These are phyloP conservation scores for Myxozyma neotropica DNA, from an alignment of 805 yeast species.

Conservation along the genomic window DNA sequence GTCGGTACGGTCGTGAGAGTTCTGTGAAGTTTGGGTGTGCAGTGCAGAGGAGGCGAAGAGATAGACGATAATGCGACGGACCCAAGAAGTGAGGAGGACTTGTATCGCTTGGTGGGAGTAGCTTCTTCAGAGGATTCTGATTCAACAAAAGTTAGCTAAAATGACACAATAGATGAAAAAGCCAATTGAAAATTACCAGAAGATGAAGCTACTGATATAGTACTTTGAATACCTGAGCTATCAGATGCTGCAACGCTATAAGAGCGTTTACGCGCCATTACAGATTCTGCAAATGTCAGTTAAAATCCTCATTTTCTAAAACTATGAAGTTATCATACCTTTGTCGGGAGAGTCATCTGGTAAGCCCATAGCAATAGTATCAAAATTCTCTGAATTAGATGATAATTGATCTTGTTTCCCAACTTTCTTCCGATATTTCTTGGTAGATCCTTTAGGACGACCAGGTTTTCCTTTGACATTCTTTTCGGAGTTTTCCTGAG, in stretches of 20 bases:
- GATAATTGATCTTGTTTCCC: neutral
- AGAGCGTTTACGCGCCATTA: no score
- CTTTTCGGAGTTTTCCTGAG: no score
- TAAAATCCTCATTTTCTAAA: no score
- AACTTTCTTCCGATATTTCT: neutral
- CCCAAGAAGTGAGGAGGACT: neutral
- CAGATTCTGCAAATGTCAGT: no score
- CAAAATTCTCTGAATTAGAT: neutral
- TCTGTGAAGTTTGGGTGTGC: neutral
- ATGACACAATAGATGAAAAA: neutral
- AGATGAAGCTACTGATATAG: no score
- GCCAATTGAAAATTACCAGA: no score
- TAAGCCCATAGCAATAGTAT: neutral
- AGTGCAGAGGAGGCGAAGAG: neutral
- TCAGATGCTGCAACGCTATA: no score
- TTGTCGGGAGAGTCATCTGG: no score
- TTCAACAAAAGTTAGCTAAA: neutral
- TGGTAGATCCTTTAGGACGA: neutral
- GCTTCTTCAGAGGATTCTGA: neutral
- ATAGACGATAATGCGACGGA: neutral
- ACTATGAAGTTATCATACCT: no score
- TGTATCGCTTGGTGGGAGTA: neutral
- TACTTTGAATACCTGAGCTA: no score
- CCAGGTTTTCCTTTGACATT: neutral
- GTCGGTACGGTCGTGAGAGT: neutral